Conservation (phyloP, 345 rosid species). For the Melaleuca quinquenervia region DNA sequence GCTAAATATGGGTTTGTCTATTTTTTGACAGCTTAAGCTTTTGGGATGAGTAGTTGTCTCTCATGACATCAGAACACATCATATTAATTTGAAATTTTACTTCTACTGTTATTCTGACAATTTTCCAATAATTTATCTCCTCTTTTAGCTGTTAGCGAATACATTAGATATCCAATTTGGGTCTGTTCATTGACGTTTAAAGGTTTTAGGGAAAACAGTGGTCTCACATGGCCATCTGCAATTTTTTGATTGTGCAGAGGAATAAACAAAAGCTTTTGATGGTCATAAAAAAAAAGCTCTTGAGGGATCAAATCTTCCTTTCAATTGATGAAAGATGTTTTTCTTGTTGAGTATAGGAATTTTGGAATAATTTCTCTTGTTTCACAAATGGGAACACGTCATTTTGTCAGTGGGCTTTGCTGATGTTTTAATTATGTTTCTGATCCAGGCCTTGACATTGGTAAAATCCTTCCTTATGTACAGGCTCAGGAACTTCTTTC, state of each 20-base stretch:
- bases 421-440: background rate
- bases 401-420: background rate
- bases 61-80: background rate
- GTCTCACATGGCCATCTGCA: background rate
- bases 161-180: background rate
- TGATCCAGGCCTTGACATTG: background rate
- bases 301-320: background rate
- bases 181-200: background rate
- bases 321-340: background rate
- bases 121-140: background rate
- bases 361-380: background rate
- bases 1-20: background rate
- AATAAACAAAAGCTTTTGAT: background rate
- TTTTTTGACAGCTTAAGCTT: background rate
- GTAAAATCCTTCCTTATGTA: background rate
- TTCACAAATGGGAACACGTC: background rate
- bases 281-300: no score
- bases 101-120: background rate
- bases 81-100: background rate
- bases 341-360: background rate
- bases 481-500: constrained; percentile 75
- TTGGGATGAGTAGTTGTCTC: background rate
- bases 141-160: background rate
- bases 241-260: background rate
- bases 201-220: background rate